Base-by-base conservation (phyloP, 1,139 yeast genomes). In the Suhomyces panamericanus region DNA sequence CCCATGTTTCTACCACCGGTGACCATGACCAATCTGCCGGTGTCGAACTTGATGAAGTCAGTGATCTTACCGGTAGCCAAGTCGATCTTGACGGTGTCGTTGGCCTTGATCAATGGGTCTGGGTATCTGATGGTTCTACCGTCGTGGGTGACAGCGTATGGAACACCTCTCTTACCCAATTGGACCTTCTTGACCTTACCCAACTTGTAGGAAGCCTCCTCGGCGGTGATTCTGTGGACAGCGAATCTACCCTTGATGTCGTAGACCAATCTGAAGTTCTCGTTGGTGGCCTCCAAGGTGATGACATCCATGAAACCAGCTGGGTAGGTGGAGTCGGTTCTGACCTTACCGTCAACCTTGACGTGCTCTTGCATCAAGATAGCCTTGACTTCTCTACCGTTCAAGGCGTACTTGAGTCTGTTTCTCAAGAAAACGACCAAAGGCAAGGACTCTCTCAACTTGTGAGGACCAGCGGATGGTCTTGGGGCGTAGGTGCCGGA, bases 1-100 rank as follows among this genome's bases (percentile, higher is more conserved):
- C 99, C 99, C 95, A 91, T 85, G 87, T 89, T 90, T 80, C 96
- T 93, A 80, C 98, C 98, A 81, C 98, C 98, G 61, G 97, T 91
- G 74, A 87, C 95, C 93, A 90, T 90, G 61, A 85, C 96, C 72
- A 89, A 81, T 77, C 83, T 88, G 76, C 98, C 98, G 66, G 91
- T 82, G 73, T 89, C 97, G 73, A 91, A 91, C 79, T 89, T 88
- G 79, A 91, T 83, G 80, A 76, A 88, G 63, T 88, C 95, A 55
- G 87, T 75, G 70, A 89, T 85, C 83, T 91, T 91, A 75, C 97
- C 97, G 60, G 96, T 77, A 63, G 93, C 96, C 70, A 91, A 81
- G 77, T 91, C 96, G 69, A 91, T 80, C 84, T 91, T 91, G 71
- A 91, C 96, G 61, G 97, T 87, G 81, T 91, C 98, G 83, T 91